Conservation (phyloP, 2,329 filamentous ascomycete species). For the Calonectria hongkongensis region DNA sequence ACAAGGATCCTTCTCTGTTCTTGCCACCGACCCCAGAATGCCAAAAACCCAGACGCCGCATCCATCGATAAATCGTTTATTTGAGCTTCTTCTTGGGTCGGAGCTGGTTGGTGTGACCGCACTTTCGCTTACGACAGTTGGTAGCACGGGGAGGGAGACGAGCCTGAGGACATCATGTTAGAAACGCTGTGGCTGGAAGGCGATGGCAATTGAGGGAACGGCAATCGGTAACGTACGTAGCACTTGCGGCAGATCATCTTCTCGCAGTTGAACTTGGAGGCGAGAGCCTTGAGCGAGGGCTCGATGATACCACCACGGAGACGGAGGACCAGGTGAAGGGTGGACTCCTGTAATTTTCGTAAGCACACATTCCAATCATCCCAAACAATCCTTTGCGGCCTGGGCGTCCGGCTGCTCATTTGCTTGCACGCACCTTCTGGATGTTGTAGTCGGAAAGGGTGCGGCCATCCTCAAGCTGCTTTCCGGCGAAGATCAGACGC, state of each 20-base stretch:
- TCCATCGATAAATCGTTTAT: slow-evolving; percentile 67
- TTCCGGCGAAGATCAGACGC: slow-evolving; percentile 98
- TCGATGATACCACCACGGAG: slow-evolving; percentile 99
- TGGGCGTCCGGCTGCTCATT: slow-evolving; percentile 28
- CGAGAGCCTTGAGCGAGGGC: slow-evolving; percentile 98
- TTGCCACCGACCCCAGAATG: slow-evolving; percentile 62
- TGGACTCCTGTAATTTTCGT: slow-evolving; percentile 84
- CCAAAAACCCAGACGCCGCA: slow-evolving; percentile 68
- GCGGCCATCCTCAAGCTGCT: slow-evolving; percentile 99
- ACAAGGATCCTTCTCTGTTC: slow-evolving; percentile 60
- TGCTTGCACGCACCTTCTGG: slow-evolving; percentile 85
- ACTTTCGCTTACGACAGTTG: slow-evolving; percentile 99
- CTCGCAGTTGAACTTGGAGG: slow-evolving; percentile 99
- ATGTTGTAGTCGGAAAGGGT: slow-evolving; percentile 99
- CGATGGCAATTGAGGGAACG: background rate
- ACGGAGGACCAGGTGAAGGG: slow-evolving; percentile 98
- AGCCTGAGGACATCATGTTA: slow-evolving; percentile 66
- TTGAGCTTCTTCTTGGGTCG: slow-evolving; percentile 99
- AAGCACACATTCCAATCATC: slow-evolving; percentile 51
- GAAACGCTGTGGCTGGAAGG: slow-evolving; percentile 21
- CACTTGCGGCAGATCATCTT: slow-evolving; percentile 99
- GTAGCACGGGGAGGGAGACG: slow-evolving; percentile 98
- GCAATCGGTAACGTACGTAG: slow-evolving; percentile 82
- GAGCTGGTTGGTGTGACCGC: slow-evolving; percentile 99
- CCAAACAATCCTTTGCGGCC: slow-evolving; percentile 4